Evolutionary conservation across 75 land plant genomes (phyloP).

Genomic region (Azolla pinnata): DNA sequence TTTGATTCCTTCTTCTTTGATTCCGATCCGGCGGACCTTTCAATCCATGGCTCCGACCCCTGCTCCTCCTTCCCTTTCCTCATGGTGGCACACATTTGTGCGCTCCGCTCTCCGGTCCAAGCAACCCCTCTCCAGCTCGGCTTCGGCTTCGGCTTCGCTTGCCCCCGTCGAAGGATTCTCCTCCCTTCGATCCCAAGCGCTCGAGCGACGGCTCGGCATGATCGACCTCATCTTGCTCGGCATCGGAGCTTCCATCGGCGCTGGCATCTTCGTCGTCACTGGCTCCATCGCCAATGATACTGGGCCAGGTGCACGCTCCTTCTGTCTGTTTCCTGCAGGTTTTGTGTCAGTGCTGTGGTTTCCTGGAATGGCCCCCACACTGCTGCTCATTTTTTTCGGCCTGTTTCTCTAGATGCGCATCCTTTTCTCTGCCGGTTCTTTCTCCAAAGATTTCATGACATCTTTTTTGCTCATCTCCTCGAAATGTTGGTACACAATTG

Average conservation of each 20-base stretch:
- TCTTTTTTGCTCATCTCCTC: too few species aligned
- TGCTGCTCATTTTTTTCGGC: too few species aligned
- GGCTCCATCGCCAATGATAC: slow-evolving; percentile 92
- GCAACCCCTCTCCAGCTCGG: not conserved
- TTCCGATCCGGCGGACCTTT: too few species aligned
- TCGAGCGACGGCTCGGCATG: slow-evolving; percentile 58
- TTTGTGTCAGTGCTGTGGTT: too few species aligned
- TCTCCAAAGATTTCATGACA: too few species aligned
- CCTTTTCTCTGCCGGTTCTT: too few species aligned
- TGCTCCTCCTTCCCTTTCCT: too few species aligned
- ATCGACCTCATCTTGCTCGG: slow-evolving; percentile 70
- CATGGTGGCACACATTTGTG: slow-evolving; percentile 19
- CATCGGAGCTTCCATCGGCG: slow-evolving; percentile 82
- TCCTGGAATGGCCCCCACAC: too few species aligned
- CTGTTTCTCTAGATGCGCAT: too few species aligned
- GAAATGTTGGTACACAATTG: too few species aligned
- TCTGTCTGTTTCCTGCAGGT: not conserved
- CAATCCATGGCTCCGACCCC: too few species aligned
- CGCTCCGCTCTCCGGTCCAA: slow-evolving; percentile 14
- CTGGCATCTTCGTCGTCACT: slow-evolving; percentile 91
- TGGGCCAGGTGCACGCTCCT: slow-evolving; percentile 57
- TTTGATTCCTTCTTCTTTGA: too few species aligned
- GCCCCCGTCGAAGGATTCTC: slow-evolving; percentile 15
- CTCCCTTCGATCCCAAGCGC: slow-evolving; percentile 9
- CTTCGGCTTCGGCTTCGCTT: slow-evolving; percentile 18